Evolutionary conservation across 495 filamentous ascomycete genomes (phyloP), one percentile per base, ranked within the genome.

Genomic region (Hypoxylon fragiforme): DNA sequence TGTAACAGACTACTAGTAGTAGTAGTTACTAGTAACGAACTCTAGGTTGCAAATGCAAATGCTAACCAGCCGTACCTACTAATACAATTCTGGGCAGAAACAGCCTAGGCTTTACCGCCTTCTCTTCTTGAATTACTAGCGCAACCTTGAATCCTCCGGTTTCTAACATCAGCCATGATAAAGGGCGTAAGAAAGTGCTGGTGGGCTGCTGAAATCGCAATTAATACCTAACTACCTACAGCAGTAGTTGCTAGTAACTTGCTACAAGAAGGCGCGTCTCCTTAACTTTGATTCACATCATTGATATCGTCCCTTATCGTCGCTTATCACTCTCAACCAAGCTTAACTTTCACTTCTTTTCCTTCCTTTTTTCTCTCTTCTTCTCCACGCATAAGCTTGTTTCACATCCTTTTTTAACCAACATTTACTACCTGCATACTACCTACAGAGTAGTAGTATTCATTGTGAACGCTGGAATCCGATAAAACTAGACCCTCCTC

Each of bases 241-340:
- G n/a, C n/a, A n/a, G n/a, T n/a, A n/a, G n/a, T 5, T 39, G 9
- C 30, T 26, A 20, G n/a, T n/a, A 32, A 30, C 35, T 21, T 50
- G 40, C 47, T 62, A 47, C 38, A 48, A 48, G 48, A 47, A 14
- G 34, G 24, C 32, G 51, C 18, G 14, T 32, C 32, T 37, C 35
- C 36, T 16, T 57, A 57, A 62, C 58, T 48, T 62, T 42, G 20
- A 45, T 50, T 61, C 50, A 55, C 57, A 35, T 44, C 40, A 35
- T 49, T 41, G 24, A 50, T 47, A n/a, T 6, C 44, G 28, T 57
- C 43, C 45, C 22, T 11, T 37, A 9, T 30, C 40, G 46, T n/a
- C n/a, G 30, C 22, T 31, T 38, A 44, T n/a, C n/a, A 22, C 22
- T 31, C 34, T 56, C 31, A 35, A 19, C 24, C 24, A 11, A 47